phyloP scores from a whole-genome alignment of 2,329 filamentous ascomycete species.

The Fusarium mangiferae region DNA sequence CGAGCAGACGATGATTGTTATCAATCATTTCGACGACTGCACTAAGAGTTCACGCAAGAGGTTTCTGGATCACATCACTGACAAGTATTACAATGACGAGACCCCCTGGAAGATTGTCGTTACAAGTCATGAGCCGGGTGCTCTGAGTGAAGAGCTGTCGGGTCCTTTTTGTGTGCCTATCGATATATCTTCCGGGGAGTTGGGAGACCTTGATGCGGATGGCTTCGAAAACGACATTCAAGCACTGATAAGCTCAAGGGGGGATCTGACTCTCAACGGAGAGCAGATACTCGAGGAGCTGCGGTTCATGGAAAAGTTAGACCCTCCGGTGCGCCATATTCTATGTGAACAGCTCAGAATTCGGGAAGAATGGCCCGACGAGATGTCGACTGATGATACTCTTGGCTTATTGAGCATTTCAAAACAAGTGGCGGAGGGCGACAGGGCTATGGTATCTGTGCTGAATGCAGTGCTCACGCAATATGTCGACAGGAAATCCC shows the following conservation, averaged over 20 bases:
- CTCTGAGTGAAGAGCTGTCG: not conserved
- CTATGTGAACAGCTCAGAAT: not conserved
- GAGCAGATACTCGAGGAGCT: not conserved
- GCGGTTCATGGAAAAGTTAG: accelerated
- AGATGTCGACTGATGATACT: not conserved
- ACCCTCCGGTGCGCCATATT: not conserved
- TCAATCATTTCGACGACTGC: not conserved
- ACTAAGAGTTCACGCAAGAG: not conserved
- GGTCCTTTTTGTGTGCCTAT: not conserved
- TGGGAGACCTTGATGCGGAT: accelerated
- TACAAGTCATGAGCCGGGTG: not conserved
- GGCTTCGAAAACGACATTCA: accelerated
- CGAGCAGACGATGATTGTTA: not conserved
- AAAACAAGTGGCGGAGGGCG: not conserved
- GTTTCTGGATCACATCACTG: not conserved
- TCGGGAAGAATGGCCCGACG: not conserved
- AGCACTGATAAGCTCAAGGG: not conserved
- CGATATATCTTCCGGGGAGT: not conserved
- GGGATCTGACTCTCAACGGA: accelerated
- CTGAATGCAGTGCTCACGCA: not conserved
- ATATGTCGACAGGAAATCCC: not conserved
- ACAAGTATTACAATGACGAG: not conserved
- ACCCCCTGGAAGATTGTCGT: not conserved
- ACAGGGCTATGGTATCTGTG: not conserved
- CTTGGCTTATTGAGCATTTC: not conserved